Percentiles rank a stretch among this genome's conserved stretches.
Conservation (phyloP, 371 early-diverging fungal genomes). For the Mucor sp. region DNA sequence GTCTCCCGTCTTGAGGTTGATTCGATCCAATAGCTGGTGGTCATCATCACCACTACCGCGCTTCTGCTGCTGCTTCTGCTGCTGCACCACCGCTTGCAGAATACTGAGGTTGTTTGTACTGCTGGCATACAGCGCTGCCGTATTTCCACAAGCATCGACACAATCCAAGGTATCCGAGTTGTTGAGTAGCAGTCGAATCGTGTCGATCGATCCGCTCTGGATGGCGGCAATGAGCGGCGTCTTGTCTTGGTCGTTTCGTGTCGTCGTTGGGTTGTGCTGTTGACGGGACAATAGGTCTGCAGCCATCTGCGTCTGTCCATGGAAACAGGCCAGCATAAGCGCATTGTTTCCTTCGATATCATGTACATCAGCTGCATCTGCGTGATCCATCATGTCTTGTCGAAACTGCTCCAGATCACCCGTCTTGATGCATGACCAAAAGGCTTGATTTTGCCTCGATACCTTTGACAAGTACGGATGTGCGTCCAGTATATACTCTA, state of each 20-base stretch:
- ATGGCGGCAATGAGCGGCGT: slow-evolving; percentile 53
- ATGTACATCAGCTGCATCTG: slow-evolving; percentile 21
- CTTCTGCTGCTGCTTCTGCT: too few relatives aligned
- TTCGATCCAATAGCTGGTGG: neutral
- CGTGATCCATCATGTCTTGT: neutral
- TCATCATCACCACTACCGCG: neutral
- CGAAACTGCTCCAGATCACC: slow-evolving; percentile 10
- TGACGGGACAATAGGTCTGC: slow-evolving; percentile 26
- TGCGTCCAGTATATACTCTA: slow-evolving; percentile 49
- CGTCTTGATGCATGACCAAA: slow-evolving; percentile 35
- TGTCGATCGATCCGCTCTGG: slow-evolving; percentile 26
- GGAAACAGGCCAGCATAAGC: slow-evolving; percentile 43
- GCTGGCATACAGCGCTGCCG: slow-evolving; percentile 39
- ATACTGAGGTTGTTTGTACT: neutral
- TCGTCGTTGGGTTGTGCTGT: slow-evolving; percentile 1
- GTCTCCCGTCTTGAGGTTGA: slow-evolving; percentile 16
- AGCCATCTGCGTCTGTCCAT: slow-evolving; percentile 36
- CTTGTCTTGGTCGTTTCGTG: slow-evolving; percentile 38
- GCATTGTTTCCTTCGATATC: slow-evolving; percentile 51
- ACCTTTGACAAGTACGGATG: slow-evolving; percentile 33
- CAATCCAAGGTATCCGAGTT: slow-evolving; percentile 16
- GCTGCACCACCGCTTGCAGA: slow-evolving; percentile 2
- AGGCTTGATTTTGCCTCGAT: slow-evolving; percentile 33
- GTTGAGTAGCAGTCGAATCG: slow-evolving; percentile 27
- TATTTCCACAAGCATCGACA: slow-evolving; percentile 44